Evolutionary conservation across 2,329 filamentous ascomycete genomes (phyloP), one percentile per base, ranked within the genome.

Genomic region (Penicillium vulpinum): DNA sequence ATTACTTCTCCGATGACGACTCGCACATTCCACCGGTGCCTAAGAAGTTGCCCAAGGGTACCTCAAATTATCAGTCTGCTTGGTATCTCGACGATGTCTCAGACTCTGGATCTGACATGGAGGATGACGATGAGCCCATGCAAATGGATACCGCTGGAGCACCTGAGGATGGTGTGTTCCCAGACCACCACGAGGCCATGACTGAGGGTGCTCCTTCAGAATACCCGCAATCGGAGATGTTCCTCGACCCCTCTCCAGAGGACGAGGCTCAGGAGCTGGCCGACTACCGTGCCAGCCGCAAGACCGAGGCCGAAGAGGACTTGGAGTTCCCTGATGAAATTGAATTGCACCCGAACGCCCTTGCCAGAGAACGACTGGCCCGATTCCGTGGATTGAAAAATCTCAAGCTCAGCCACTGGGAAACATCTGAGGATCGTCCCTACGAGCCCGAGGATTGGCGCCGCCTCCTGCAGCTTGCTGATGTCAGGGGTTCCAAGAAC

Each of bases 261-360:
- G 92, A 97, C 61, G 92, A 95, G 68, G 89, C 89, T 2, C 83
- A 87, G 66, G 87, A 95, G 70, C 82, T 99, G 39, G 90, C 87
- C 54, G 88, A 88, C 43, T 99, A 92, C 76, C 87, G 94, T 38
- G 82, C 85, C 50, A 86, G 87, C 62, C 91, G 92, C 68, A 86
- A 87, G 50, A 86, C 87, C 24, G 93, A 97, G 65, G 91, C 87
- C 4, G 85, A 92, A 48, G 92, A 97, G 15, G 94, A 99, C 73
- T 85, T 90, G 53, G 93, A 97, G 73, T 99, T 97, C 74, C 94
- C 94, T 0, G 94, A 99, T 64, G 94, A 99, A 75, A 94, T 99
- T 56, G 95, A 99, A 74, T 80, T 99, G 51, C 91, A 90, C 63
- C 94, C 95, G 0, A 85, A 93, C 51, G 91, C 95, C 4, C 81